Base-by-base conservation (phyloP, 768 basidiomycete genomes). In the Russula sp. region DNA sequence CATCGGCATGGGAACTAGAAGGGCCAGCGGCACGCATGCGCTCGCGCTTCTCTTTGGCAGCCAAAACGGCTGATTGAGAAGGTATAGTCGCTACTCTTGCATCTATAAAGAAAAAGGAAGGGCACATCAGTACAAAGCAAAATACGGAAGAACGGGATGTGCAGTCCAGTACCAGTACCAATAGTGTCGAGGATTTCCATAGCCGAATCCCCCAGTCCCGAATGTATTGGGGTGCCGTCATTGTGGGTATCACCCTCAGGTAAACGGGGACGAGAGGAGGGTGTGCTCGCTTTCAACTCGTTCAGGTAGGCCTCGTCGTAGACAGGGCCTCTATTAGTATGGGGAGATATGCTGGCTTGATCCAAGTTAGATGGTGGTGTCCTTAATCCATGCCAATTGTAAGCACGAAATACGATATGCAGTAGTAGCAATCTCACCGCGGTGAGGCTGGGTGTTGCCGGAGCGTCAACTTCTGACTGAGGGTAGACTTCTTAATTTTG, bases 241-340 rank as follows among this genome's bases (percentile, higher is more conserved):
- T 84, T 82, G 66, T 79, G 80, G 22, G 63, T 57, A n/a, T 55
- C 65, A 6, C 79, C 73, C 67, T 81, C 76, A 56, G 72, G 67
- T 5, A 72, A 59, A 0, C 77, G 73, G 2, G 76, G 84, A 49
- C 87, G 81, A 22, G 82, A 72, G 7, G 82, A 81, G 7, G 81
- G 83, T 0, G 90, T 94, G 69, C 79, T 88, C 4, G 91, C 89
- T 78, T 88, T 92, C 49, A 94, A 80, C 72, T 93, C 83, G 38
- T 83, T 82, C 44, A 94, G 79, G 73, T 92, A 84, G 50, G 84
- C 86, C 34, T 84, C 79, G 67, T 88, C 85, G 72, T 94, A 94
- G 18, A 79, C 79, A 0, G 88, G 88, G 1, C 82, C 80, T 24
- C 78, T 78, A 64, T 79, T 79, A 6, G 81, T 62, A 14, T 62